A percentile compares a stretch with the other conserved stretches of the same genome.
These are phyloP conservation scores for Exidia glandulosa DNA, from an alignment of 768 basidiomycete species.

Conservation along the genomic window DNA sequence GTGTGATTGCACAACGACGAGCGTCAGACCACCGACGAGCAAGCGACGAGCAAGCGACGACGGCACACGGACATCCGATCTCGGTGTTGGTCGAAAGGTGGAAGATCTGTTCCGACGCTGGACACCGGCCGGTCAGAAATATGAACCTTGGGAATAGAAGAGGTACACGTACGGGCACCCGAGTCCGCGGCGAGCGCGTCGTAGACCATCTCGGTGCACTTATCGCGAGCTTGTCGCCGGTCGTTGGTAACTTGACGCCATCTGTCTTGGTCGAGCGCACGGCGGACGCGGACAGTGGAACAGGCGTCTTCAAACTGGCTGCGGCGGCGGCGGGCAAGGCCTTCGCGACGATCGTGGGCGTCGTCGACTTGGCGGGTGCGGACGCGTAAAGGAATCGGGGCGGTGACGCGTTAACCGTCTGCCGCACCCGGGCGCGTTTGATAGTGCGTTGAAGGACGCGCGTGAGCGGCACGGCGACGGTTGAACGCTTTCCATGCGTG, in stretches of 20 bases:
- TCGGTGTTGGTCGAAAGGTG: slow-evolving; percentile 62
- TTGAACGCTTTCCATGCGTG: too few relatives aligned
- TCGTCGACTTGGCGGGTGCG: background rate
- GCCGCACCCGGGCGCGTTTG: too few relatives aligned
- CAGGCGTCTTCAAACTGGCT: slow-evolving; percentile 11
- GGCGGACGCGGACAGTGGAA: slow-evolving; percentile 25
- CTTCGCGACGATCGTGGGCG: slow-evolving; percentile 12
- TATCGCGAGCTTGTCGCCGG: slow-evolving; percentile 74
- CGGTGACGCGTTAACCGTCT: too few relatives aligned
- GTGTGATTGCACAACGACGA: too few relatives aligned
- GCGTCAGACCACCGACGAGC: too few relatives aligned
- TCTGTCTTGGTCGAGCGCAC: slow-evolving; percentile 58
- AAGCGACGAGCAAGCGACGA: too few relatives aligned
- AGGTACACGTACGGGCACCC: slow-evolving; percentile 57
- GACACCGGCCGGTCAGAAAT: background rate
- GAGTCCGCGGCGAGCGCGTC: slow-evolving; percentile 84
- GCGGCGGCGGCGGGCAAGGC: slow-evolving; percentile 13
- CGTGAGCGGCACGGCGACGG: too few relatives aligned
- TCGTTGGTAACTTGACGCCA: slow-evolving; percentile 41
- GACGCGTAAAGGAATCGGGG: too few relatives aligned
- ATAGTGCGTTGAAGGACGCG: too few relatives aligned
- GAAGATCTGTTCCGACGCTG: slow-evolving; percentile 62
- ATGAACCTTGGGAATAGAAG: background rate
- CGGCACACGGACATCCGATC: too few relatives aligned
- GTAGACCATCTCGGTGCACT: slow-evolving; percentile 82